Conservation (phyloP, 441 rosid species). For the Eugenia klotzschiana region DNA sequence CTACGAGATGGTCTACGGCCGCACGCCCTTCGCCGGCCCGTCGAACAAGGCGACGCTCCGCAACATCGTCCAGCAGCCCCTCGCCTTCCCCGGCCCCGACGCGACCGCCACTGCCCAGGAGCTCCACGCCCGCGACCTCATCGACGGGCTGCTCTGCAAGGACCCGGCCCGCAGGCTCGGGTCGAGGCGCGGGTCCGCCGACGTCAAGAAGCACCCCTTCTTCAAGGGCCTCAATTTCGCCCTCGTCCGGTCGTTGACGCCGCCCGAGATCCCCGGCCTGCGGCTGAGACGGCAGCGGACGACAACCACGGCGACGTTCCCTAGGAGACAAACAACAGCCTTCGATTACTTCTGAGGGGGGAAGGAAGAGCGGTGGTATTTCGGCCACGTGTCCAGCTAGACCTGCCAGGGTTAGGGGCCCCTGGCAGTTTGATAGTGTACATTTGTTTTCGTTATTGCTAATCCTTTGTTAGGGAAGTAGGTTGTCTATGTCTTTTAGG, state of each 20-base stretch:
- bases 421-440: slow-evolving; percentile 16
- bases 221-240: slow-evolving; percentile 68
- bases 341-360: slow-evolving; percentile 50
- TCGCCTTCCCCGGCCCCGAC: slow-evolving; percentile 35
- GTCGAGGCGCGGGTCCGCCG: slow-evolving; percentile 53
- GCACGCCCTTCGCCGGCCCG: slow-evolving; percentile 52
- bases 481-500: background rate
- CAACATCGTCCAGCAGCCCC: slow-evolving; percentile 38
- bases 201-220: slow-evolving; percentile 58
- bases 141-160: slow-evolving; percentile 35
- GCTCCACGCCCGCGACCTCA: slow-evolving; percentile 41
- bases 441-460: background rate
- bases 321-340: slow-evolving; percentile 20
- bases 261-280: slow-evolving; percentile 48
- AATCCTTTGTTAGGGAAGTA: background rate
- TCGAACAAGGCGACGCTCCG: slow-evolving; percentile 48
- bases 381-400: slow-evolving; percentile 20
- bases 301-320: slow-evolving; percentile 27
- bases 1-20: slow-evolving; percentile 61
- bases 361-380: background rate
- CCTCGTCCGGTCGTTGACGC: slow-evolving; percentile 52
- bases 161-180: slow-evolving; percentile 48
- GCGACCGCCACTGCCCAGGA: slow-evolving; percentile 21
- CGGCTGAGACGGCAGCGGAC: slow-evolving; percentile 14
- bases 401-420: slow-evolving; percentile 24